These are phyloP conservation scores for Fusarium domesticum DNA, from an alignment of 2,329 filamentous ascomycete genomes.

Conservation along the genomic window DNA sequence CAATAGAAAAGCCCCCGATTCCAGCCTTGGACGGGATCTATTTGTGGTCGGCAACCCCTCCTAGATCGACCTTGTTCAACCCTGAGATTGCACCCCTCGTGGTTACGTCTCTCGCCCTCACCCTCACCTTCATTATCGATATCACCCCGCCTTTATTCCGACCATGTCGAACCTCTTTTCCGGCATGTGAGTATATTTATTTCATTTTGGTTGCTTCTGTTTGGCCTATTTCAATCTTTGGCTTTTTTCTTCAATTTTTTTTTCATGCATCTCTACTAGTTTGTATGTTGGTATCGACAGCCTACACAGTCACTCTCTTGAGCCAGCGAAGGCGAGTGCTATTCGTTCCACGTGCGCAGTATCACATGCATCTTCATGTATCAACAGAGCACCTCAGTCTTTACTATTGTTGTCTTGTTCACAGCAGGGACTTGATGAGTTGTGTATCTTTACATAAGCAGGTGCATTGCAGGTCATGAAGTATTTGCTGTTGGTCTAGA, in stretches of 20 bases:
- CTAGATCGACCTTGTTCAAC: slow-evolving; percentile 2
- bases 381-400: too few relatives aligned
- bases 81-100: slow-evolving; percentile 7
- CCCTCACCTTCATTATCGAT: slow-evolving; percentile 14
- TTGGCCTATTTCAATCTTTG: not conserved
- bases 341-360: too few relatives aligned
- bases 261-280: too few relatives aligned
- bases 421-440: too few relatives aligned
- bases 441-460: too few relatives aligned
- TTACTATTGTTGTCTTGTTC: too few relatives aligned
- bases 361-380: too few relatives aligned
- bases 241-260: not conserved
- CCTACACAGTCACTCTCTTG: not conserved
- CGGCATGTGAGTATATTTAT: slow-evolving; percentile 53
- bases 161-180: slow-evolving; percentile 61
- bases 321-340: too few relatives aligned
- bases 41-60: slow-evolving; percentile 3
- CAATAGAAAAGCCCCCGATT: not conserved
- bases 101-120: slow-evolving; percentile 9
- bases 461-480: too few relatives aligned
- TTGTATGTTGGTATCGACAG: too few relatives aligned
- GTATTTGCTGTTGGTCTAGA: too few relatives aligned
- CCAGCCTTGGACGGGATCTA: too few relatives aligned
- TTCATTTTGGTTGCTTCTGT: slow-evolving; percentile 6
- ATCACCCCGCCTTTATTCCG: slow-evolving; percentile 25